Evolutionary conservation across 257 asterid genomes (phyloP).

Genomic region (Petunia axillaris): DNA sequence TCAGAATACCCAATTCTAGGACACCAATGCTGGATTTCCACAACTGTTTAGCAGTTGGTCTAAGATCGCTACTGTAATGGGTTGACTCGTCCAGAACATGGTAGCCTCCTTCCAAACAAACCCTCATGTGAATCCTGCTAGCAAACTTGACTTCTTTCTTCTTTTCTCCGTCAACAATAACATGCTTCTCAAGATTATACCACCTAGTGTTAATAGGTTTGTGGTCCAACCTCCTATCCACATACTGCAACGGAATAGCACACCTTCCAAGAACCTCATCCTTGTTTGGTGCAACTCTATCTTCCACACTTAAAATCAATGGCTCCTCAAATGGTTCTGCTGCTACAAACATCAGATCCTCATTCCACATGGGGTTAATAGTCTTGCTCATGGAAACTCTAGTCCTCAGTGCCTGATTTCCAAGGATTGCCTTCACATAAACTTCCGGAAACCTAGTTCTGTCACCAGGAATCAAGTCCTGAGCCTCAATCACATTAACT

Average conservation of each 20-base stretch:
- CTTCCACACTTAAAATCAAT: constrained; percentile 63
- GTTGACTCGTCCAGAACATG: constrained; percentile 80
- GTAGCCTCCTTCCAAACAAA: constrained; percentile 77
- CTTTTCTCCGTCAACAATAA: constrained; percentile 57
- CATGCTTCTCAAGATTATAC: constrained; percentile 69
- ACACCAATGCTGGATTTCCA: constrained; percentile 76
- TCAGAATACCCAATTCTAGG: constrained; percentile 68
- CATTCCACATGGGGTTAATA: constrained; percentile 75
- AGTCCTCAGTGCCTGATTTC: constrained; percentile 61
- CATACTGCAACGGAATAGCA: constrained; percentile 54
- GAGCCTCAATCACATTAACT: constrained; percentile 76
- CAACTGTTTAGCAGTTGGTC: constrained; percentile 72
- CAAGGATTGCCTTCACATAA: constrained; percentile 64
- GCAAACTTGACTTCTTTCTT: constrained; percentile 67
- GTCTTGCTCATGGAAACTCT: constrained; percentile 61
- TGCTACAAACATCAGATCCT: constrained; percentile 81
- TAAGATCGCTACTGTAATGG: constrained; percentile 72
- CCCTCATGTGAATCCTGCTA: constrained; percentile 66
- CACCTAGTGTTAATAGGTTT: constrained; percentile 57
- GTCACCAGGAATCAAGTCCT: constrained; percentile 61
- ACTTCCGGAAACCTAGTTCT: constrained; percentile 64
- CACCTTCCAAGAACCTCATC: constrained; percentile 72
- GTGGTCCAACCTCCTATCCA: constrained; percentile 64
- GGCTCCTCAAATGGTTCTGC: constrained; percentile 81
- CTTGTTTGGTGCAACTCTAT: constrained; percentile 67